Evolutionary conservation across 768 basidiomycete genomes (phyloP), one percentile per base, ranked within the genome.

Genomic region (Boletus coccyginus): DNA sequence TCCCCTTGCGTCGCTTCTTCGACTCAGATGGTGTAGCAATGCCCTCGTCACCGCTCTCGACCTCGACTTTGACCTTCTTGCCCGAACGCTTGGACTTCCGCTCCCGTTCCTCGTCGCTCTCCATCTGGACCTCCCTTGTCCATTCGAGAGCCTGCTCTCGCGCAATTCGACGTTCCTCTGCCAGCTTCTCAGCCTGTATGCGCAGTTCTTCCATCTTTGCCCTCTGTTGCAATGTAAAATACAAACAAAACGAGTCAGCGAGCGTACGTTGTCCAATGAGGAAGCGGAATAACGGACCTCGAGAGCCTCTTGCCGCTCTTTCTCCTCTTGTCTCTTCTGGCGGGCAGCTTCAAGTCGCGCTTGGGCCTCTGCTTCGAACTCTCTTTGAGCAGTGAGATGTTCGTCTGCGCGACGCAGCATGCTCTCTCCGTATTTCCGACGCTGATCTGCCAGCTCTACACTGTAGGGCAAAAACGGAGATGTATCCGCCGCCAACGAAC

Each of bases 401-500:
- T 90, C 92, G 12, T 91, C 88, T 3, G 85, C 87, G 50, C 86
- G 86, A 53, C 90, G 81, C 51, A 96, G 69, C 79, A 98, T 86
- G 64, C 81, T 87, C 58, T 92, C 88, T 13, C 94, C 94, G 64
- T 98, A 99, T 69, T 89, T 88, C 39, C 86, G 81, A 43, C 97
- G 85, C 62, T 96, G 90, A 62, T 94, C 89, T 0, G 94, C 93
- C 45, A 98, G 81, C 46, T 96, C 94, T 11, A 81, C 78, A 62
- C 79, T 90, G 72, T 98, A 98, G 0, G 94, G 92, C 17, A 95
- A 78, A 46, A 80, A 73, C 0, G 81, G 69, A 0, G 87, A 80
- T 53, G 81, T 79, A 64, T 94, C 92, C 7, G 81, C 80, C 0
- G 92, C 91, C 19, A 99, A 78, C 0, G 91, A 85, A 11, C 82